Evolutionary conservation across 331 rosid species (phyloP), one percentile per base, ranked within the genome.

Genomic region (Arachis monticola): DNA sequence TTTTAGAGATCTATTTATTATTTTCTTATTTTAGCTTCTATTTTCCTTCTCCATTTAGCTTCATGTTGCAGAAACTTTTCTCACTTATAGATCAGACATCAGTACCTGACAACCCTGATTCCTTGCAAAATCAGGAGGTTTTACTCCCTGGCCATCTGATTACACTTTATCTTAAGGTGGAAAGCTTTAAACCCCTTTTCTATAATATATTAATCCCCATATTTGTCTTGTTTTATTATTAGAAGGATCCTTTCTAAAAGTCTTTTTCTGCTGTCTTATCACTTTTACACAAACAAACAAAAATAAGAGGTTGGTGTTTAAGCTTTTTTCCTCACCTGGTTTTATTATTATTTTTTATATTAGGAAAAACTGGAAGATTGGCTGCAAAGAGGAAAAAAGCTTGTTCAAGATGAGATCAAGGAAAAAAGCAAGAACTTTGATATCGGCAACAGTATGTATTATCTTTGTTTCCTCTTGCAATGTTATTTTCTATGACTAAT

Each of bases 51-150:
- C 41, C 67, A 60, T 55, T 42, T 66, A 95, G 99, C 61, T 92
- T 95, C 83, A 92, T 95, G 97, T 71, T 88, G 86, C 99, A 90
- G 88, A 95, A 92, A 62, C 99, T 95, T 74, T 92, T 95, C 85
- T 95, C 99, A n/a, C 96, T 95, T 74, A 38, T 90, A 69, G 99
- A 95, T 85, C 96, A 88, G 82, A 95, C 97, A 17, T 95, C 99
- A 0, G 96, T 84, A 10, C 84, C 81, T 0, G 99, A 95, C 90
- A 95, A 88, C 73, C 84, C 97, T 17, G 99, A 95, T 80, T 86
- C 97, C 75, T 84, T 95, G 83, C 99, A 95, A 83, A 95, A 95
- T 73, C 99, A 92, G 45, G 99, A 95, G 67, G 96, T 90, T 81
- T 69, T 92, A 52, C 97, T 90, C 71, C 97, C 99, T 67, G 99